phyloP scores from a whole-genome alignment of 768 basidiomycete species.

The Pholiota molesta region DNA sequence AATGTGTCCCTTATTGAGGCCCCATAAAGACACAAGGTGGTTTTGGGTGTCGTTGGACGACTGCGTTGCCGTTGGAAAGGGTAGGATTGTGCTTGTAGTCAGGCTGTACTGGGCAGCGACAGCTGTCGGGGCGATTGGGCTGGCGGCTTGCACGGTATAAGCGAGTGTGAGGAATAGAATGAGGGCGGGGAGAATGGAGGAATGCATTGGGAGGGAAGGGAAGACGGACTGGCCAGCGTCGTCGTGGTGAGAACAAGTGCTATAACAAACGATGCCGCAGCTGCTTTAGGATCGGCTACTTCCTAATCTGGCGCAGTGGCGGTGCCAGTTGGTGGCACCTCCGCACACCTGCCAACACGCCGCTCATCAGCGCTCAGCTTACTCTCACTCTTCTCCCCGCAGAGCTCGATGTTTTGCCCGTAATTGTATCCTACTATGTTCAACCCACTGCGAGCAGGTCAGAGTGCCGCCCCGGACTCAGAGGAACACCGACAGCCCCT shows the following conservation, averaged over 20 bases:
- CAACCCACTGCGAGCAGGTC: slow-evolving; percentile 21
- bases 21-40: slow-evolving; percentile 61
- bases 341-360: neutral
- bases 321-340: neutral
- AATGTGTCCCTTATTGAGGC: slow-evolving; percentile 59
- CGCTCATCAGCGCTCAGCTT: slow-evolving; percentile 2
- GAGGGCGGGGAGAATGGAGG: slow-evolving; percentile 15
- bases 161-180: slow-evolving; percentile 18
- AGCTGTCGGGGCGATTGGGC: slow-evolving; percentile 33
- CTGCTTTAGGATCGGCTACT: slow-evolving; percentile 6
- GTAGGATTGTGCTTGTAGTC: slow-evolving; percentile 60
- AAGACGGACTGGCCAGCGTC: slow-evolving; percentile 22
- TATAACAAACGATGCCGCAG: slow-evolving; percentile 3
- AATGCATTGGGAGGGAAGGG: slow-evolving; percentile 12
- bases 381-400: too few species aligned
- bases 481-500: slow-evolving; percentile 61
- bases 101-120: slow-evolving; percentile 57
- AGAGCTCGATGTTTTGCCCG: slow-evolving; percentile 23
- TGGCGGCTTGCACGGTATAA: slow-evolving; percentile 26
- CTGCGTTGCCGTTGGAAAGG: slow-evolving; percentile 67
- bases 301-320: slow-evolving; percentile 13
- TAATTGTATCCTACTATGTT: slow-evolving; percentile 25
- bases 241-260: slow-evolving; percentile 7
- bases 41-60: slow-evolving; percentile 49
- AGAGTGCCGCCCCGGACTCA: slow-evolving; percentile 24